Percentiles rank a stretch among this genome's conserved stretches.
Conservation (phyloP, 176 grass and related monocot species). For the Carex scoparia region DNA sequence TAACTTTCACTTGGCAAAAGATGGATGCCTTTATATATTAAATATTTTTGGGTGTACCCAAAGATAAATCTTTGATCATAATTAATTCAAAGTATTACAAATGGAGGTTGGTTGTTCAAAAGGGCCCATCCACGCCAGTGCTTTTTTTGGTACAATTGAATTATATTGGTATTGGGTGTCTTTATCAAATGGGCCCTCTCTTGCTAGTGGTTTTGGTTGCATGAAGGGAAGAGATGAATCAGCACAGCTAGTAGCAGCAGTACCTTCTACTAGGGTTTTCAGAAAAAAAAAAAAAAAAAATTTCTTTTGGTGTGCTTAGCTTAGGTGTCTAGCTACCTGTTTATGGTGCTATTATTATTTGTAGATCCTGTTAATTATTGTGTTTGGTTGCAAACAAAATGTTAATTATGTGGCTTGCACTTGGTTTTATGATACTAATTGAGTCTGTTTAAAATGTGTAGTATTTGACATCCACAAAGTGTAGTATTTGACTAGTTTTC, state of each 20-base stretch:
- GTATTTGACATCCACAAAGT: not conserved
- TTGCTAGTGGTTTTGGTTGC: slow-evolving; percentile 29
- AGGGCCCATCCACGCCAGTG: not conserved
- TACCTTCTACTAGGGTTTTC: slow-evolving; percentile 27
- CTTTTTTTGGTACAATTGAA: slow-evolving; percentile 17
- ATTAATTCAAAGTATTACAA: slow-evolving; percentile 24
- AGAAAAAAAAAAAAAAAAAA: not conserved
- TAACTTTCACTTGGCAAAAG: slow-evolving; percentile 19
- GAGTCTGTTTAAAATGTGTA: not conserved
- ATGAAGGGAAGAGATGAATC: slow-evolving; percentile 16
- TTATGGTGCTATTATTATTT: not conserved
- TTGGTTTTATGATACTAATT: not conserved
- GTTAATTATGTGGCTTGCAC: not conserved
- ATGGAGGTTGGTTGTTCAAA: slow-evolving; percentile 25
- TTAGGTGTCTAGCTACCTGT: slow-evolving; percentile 18
- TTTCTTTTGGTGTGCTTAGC: slow-evolving; percentile 15
- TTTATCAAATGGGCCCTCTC: slow-evolving; percentile 22
- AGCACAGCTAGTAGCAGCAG: slow-evolving; percentile 4
- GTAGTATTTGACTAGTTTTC: not conserved
- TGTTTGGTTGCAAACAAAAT: not conserved
- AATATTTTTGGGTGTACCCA: not conserved
- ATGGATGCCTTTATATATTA: not conserved
- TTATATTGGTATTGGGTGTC: slow-evolving; percentile 14
- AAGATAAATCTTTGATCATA: slow-evolving; percentile 7
- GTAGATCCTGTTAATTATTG: not conserved